phyloP scores from a whole-genome alignment of 2,329 filamentous ascomycete species.

The Xylariaceae sp. region DNA sequence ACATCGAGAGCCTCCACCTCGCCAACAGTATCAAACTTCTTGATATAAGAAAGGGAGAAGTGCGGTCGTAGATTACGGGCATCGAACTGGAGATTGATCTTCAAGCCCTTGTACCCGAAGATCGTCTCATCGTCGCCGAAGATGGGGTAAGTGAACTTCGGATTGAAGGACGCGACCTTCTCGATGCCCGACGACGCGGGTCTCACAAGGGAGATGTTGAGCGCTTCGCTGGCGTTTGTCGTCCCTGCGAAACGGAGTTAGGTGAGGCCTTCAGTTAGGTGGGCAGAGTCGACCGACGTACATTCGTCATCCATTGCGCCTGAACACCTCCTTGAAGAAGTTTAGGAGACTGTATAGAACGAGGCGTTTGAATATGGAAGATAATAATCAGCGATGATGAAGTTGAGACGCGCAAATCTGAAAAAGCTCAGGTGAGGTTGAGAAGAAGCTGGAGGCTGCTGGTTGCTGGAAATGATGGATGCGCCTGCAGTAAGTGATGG shows the following conservation, averaged over 20 bases:
- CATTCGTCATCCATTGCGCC: conserved; percentile 30
- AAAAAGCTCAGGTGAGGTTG: neutral
- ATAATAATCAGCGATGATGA: neutral
- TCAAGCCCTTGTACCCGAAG: conserved; percentile 80
- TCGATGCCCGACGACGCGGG: conserved; percentile 38
- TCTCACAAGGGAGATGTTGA: conserved; percentile 47
- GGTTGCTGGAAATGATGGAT: neutral
- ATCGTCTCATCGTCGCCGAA: conserved; percentile 92
- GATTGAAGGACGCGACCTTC: conserved; percentile 66
- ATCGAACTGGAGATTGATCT: conserved; percentile 65
- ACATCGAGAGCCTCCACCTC: conserved; percentile 68
- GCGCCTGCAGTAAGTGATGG: no score
- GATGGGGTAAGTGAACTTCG: conserved; percentile 83
- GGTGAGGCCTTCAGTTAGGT: neutral
- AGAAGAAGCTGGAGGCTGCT: neutral
- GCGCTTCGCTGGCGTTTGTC: conserved; percentile 54
- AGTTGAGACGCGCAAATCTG: neutral
- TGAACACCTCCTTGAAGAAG: neutral
- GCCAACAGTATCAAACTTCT: conserved; percentile 64
- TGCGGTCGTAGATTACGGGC: conserved; percentile 72
- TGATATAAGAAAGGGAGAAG: conserved; percentile 63
- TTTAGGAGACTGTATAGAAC: neutral
- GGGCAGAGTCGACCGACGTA: conserved; percentile 17
- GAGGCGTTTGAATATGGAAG: neutral
- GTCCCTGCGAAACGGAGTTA: conserved; percentile 43